These are phyloP conservation scores for Globisporangium spiculum DNA, from an alignment of 352 stramenopile species.

Conservation along the genomic window DNA sequence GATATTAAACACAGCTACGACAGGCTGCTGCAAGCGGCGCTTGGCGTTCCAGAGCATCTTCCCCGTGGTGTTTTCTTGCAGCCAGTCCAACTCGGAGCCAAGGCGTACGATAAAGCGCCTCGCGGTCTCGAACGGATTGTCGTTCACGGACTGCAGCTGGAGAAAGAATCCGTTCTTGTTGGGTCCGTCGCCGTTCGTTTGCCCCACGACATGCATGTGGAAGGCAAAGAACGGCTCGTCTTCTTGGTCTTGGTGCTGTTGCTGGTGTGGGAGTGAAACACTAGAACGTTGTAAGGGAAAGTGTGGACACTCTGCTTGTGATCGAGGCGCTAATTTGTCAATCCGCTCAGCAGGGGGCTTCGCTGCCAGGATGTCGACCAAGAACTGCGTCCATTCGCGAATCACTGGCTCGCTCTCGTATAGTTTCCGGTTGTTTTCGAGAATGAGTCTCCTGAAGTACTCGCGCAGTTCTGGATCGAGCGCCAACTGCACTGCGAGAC, in stretches of 20 bases:
- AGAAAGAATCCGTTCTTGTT: conserved; percentile 1
- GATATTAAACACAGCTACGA: conserved; percentile 19
- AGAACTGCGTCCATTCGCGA: conserved; percentile 44
- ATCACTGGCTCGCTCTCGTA: conserved; percentile 34
- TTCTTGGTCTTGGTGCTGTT: background rate
- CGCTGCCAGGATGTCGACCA: conserved; percentile 20
- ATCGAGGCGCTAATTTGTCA: background rate
- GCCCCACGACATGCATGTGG: background rate
- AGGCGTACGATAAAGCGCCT: background rate
- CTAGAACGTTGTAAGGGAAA: background rate
- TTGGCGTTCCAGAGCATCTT: conserved; percentile 40
- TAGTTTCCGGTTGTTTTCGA: conserved; percentile 27
- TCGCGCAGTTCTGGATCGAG: conserved; percentile 19
- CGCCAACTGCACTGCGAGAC: conserved; percentile 27
- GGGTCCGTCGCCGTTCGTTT: conserved; percentile 1
- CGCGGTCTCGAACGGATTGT: conserved; percentile 25
- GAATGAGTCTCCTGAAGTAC: conserved; percentile 26
- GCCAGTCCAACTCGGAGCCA: conserved; percentile 20
- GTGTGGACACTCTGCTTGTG: background rate
- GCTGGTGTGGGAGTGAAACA: background rate
- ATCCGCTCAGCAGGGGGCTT: conserved; percentile 9
- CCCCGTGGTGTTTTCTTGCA: conserved; percentile 28
- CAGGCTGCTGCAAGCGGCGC: conserved; percentile 15
- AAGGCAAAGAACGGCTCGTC: conserved; percentile 11
- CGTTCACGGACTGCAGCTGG: conserved; percentile 1